Conservation (phyloP, 2,329 filamentous ascomycete species). For the Thielaviopsis euricoi region DNA sequence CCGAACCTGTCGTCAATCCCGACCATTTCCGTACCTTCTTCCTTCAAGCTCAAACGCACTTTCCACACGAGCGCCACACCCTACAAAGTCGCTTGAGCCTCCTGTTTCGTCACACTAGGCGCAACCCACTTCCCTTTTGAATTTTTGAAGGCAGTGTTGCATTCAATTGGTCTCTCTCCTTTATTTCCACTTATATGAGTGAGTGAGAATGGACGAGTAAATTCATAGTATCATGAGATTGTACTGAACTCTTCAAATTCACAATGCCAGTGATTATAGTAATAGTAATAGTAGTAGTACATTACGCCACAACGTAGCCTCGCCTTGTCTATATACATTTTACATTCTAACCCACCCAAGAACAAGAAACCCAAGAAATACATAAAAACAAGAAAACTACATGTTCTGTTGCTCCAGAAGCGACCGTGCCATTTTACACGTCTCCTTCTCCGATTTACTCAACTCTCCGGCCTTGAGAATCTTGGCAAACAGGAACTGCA, state of each 20-base stretch:
- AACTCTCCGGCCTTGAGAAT: conserved; percentile 40
- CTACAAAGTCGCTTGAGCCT: neutral
- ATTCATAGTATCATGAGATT: neutral
- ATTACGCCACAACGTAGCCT: neutral
- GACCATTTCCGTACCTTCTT: conserved; percentile 7
- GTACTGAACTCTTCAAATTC: neutral
- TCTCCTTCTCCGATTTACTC: conserved; percentile 30
- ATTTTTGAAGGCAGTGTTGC: neutral
- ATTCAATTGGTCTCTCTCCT: neutral
- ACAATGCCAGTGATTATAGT: too few species aligned
- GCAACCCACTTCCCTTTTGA: conserved; percentile 7
- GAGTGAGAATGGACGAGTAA: neutral
- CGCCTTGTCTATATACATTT: conserved; percentile 4
- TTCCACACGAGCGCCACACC: neutral
- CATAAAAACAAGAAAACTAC: neutral
- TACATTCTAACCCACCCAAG: neutral
- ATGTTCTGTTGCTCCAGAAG: conserved; percentile 18
- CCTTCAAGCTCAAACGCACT: conserved; percentile 5
- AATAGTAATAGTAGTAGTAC: neutral
- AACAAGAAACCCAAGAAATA: too few species aligned
- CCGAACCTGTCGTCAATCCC: conserved; percentile 4
- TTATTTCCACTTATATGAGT: too few species aligned
- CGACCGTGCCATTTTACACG: conserved; percentile 27
- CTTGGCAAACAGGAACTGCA: conserved; percentile 68
- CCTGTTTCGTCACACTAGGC: neutral